These are phyloP conservation scores for Leccinum pachyderme DNA, from an alignment of 1,284 basidiomycete genomes.

Conservation along the genomic window DNA sequence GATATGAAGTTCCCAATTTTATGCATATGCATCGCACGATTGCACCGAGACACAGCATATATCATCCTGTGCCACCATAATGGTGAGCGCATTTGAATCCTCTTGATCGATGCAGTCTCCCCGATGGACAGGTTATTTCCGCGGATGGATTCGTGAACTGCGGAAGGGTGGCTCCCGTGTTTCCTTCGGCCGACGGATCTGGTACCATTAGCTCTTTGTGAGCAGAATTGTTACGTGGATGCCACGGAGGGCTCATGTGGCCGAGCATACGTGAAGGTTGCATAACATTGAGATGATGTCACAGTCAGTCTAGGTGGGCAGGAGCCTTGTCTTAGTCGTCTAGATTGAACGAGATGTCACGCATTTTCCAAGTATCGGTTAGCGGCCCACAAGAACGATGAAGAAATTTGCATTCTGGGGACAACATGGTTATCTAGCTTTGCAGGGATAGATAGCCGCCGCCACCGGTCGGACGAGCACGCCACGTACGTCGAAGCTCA, in stretches of 20 bases:
- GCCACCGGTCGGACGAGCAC: slow-evolving; percentile 20
- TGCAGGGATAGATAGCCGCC: background rate
- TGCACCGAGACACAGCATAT: slow-evolving; percentile 16
- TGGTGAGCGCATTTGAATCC: slow-evolving; percentile 11
- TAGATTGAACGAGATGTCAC: slow-evolving; percentile 5
- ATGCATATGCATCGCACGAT: slow-evolving; percentile 29
- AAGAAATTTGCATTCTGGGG: slow-evolving; percentile 5
- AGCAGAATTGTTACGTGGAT: slow-evolving; percentile 6
- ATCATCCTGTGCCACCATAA: slow-evolving; percentile 9
- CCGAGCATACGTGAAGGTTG: slow-evolving; percentile 1
- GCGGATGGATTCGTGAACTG: slow-evolving; percentile 12
- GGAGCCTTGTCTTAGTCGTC: background rate
- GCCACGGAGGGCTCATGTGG: slow-evolving; percentile 3
- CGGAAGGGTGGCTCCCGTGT: slow-evolving; percentile 9
- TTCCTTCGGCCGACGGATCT: slow-evolving; percentile 12
- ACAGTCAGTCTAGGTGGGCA: background rate
- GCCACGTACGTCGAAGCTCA: slow-evolving; percentile 7
- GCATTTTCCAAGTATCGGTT: background rate
- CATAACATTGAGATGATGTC: background rate
- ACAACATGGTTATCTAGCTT: slow-evolving; percentile 3
- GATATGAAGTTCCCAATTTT: slow-evolving; percentile 26
- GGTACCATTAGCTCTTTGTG: slow-evolving; percentile 4
- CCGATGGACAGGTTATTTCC: slow-evolving; percentile 24
- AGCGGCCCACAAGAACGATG: slow-evolving; percentile 4
- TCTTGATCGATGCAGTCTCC: slow-evolving; percentile 19